Evolutionary conservation across 2,329 filamentous ascomycete species (phyloP), one percentile per base, ranked within the genome.

Genomic region (Aspergillus clavatus): DNA sequence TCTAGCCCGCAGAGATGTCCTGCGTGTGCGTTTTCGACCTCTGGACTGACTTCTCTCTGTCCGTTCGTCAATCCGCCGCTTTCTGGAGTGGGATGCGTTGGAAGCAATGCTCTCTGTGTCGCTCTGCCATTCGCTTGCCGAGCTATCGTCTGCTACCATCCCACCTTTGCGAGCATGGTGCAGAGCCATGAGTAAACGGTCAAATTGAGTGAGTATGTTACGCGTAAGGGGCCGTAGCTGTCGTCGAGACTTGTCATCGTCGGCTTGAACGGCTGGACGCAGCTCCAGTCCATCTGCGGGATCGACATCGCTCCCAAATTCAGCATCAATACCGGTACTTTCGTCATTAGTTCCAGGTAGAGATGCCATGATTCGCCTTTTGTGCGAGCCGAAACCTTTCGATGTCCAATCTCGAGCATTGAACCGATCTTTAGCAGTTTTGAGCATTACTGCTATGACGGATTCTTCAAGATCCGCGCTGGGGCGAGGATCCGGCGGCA

Each of bases 191-290:
- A 95, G 76, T 0, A 91, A 75, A 4, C 72, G 65, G 55, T 96
- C 88, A 1, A 95, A 62, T 27, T 81, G 79, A 1, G 74, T 68
- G 7, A 95, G 72, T 12, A 90, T 77, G 53, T 87, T 83, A n/a
- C 83, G 76, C 8, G 86, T 76, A 0, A 80, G 76, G 0, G 89
- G 87, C 0, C 77, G 76, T 12, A 95, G 70, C 4, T 94, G 71
- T 1, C 67, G 62, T 47, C 77, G 72, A 0, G 87, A 86, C 38
- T 74, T 62, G 1, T 86, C 82, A 53, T 95, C 89, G 55, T 95
- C 84, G 1, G 81, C 77, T 6, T 85, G 77, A 4, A 87, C 67
- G 2, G 76, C 72, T 0, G 86, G 80, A 5, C 53, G 57, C 28
- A 60, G 50, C 8, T 55, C 33, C 3, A 27, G 29, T 1, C 46